These are phyloP conservation scores for Plectranthus barbatus DNA, from an alignment of 257 asterid species.

Conservation along the genomic window DNA sequence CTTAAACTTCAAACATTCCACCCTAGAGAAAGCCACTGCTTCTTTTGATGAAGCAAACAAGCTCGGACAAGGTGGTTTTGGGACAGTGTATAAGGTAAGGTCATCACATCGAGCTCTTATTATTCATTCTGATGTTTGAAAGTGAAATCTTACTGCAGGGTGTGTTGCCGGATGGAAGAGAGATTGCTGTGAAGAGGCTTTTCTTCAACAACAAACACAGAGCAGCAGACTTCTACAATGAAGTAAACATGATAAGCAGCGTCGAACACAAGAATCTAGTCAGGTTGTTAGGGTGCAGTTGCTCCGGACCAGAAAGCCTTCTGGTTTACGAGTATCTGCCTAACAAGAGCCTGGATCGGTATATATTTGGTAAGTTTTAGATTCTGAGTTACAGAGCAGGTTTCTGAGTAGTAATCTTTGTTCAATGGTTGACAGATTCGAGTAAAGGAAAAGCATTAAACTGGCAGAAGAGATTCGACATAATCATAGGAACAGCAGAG, in stretches of 20 bases:
- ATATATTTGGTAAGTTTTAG: conserved; percentile 53
- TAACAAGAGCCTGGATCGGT: conserved; percentile 73
- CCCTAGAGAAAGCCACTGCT: conserved; percentile 83
- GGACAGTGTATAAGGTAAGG: conserved; percentile 92
- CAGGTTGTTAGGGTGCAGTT: conserved; percentile 80
- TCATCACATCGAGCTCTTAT: no score
- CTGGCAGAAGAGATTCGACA: conserved; percentile 64
- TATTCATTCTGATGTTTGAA: not conserved
- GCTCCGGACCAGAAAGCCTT: conserved; percentile 88
- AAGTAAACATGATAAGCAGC: conserved; percentile 82
- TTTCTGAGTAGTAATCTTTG: not conserved
- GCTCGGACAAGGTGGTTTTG: conserved; percentile 96
- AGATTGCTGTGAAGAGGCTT: conserved; percentile 88
- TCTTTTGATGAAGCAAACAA: conserved; percentile 72
- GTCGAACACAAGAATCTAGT: conserved; percentile 90
- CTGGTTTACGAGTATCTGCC: conserved; percentile 72
- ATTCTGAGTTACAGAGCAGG: not conserved
- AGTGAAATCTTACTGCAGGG: conserved; percentile 35
- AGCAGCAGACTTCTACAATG: conserved; percentile 89
- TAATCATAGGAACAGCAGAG: conserved; percentile 67
- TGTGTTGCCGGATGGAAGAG: conserved; percentile 80
- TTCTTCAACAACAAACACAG: conserved; percentile 82
- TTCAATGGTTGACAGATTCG: conserved; percentile 37
- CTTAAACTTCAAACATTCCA: conserved; percentile 83
- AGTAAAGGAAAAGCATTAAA: conserved; percentile 48